phyloP scores from a whole-genome alignment of 2,329 filamentous ascomycete species.

The Grosmannia serpens region DNA sequence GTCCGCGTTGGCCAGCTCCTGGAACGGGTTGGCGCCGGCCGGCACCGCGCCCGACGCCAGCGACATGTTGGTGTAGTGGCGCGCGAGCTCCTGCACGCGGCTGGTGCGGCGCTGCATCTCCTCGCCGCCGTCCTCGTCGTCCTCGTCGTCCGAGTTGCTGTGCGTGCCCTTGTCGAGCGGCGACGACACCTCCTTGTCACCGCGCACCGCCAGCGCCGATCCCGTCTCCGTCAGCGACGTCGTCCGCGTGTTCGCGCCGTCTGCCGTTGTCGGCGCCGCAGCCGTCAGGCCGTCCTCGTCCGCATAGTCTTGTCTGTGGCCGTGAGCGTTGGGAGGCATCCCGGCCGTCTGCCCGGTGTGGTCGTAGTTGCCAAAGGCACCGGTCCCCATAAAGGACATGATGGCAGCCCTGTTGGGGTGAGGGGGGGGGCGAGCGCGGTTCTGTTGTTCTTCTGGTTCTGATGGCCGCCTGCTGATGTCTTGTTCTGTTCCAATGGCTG shows the following conservation, averaged over 20 bases:
- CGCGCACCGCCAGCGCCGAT: neutral
- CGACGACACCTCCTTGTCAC: neutral
- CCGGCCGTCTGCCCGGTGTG: conserved; percentile 32
- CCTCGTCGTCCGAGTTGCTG: conserved; percentile 18
- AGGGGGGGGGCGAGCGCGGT: too few relatives aligned
- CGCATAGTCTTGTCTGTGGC: conserved; percentile 17
- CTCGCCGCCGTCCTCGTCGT: conserved; percentile 25
- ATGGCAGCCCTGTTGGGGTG: neutral
- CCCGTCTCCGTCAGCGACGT: conserved; percentile 25
- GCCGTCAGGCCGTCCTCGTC: conserved; percentile 11
- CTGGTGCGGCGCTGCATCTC: conserved; percentile 40
- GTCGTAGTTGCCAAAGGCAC: conserved; percentile 36
- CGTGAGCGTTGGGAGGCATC: conserved; percentile 20
- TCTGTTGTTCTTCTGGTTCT: neutral
- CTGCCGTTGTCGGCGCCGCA: conserved; percentile 7
- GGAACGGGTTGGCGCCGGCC: conserved; percentile 37
- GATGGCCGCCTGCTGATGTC: neutral
- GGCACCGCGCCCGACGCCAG: conserved; percentile 13
- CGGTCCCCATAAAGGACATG: conserved; percentile 30
- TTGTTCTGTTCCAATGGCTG: too few relatives aligned
- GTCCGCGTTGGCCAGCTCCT: conserved; percentile 21
- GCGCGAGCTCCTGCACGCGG: conserved; percentile 43
- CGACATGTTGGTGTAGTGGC: conserved; percentile 41
- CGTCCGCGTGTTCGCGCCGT: conserved; percentile 21
- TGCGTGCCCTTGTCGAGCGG: conserved; percentile 18